Conservation (phyloP, 2,329 filamentous ascomycete genomes). For the Cladosporium sp. region DNA sequence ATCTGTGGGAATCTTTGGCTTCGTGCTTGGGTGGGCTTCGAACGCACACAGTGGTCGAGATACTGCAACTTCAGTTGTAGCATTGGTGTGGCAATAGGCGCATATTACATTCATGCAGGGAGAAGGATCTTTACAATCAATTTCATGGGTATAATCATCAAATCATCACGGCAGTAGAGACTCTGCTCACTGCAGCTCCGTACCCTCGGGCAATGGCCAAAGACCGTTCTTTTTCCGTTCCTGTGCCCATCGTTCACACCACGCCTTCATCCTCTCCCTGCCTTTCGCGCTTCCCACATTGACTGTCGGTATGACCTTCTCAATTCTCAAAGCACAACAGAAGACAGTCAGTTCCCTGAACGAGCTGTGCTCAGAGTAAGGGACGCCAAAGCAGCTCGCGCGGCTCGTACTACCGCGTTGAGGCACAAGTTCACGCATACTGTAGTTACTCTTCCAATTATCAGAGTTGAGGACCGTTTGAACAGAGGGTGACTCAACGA, state of each 20-base stretch:
- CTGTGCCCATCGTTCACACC: constrained; percentile 61
- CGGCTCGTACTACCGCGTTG: constrained; percentile 80
- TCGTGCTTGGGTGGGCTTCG: too few species aligned
- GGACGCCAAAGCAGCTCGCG: constrained; percentile 86
- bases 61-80: too few species aligned
- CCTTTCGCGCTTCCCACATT: constrained; percentile 68
- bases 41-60: too few species aligned
- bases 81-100: too few species aligned
- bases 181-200: neutral
- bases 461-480: constrained; percentile 61
- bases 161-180: neutral
- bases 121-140: too few species aligned
- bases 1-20: neutral
- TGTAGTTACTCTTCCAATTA: constrained; percentile 73
- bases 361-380: constrained; percentile 92
- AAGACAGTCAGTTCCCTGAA: constrained; percentile 95
- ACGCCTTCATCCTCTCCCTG: constrained; percentile 62
- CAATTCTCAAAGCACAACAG: constrained; percentile 78
- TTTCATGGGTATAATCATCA: neutral
- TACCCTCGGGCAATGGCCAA: constrained; percentile 38
- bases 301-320: constrained; percentile 88
- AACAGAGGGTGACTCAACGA: constrained; percentile 60
- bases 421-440: constrained; percentile 66
- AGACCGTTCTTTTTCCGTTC: constrained; percentile 61
- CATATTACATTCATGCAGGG: too few species aligned